A percentile compares a stretch with the other conserved stretches of the same genome.
Conservation (phyloP, 148 eudicot genomes). For the Gaultheria prostrata region DNA sequence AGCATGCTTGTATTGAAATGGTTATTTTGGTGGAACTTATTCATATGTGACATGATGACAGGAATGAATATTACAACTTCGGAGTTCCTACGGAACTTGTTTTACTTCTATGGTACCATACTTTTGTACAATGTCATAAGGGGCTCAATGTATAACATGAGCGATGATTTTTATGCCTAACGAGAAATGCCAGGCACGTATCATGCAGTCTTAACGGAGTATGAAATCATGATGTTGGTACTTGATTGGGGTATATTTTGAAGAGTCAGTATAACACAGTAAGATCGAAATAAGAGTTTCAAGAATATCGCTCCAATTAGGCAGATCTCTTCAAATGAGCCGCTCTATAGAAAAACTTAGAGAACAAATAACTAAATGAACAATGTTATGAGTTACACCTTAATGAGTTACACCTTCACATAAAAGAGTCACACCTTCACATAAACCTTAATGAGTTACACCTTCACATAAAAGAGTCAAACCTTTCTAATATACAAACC, state of each 20-base stretch:
- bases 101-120: neutral
- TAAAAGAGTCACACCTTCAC: neutral
- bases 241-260: too few relatives aligned
- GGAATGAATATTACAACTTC: too few relatives aligned
- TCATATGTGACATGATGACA: neutral
- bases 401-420: slow-evolving; percentile 8
- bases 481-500: slow-evolving; percentile 16
- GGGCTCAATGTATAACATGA: neutral
- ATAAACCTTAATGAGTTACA: slow-evolving; percentile 9
- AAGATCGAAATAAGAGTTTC: too few relatives aligned
- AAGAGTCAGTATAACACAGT: too few relatives aligned
- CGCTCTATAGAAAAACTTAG: neutral
- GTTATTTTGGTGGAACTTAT: neutral
- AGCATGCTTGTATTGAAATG: neutral
- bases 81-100: neutral
- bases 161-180: neutral
- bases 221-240: too few relatives aligned
- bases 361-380: neutral
- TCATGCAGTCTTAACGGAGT: too few relatives aligned
- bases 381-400: neutral
- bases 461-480: slow-evolving; percentile 2
- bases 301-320: too few relatives aligned
- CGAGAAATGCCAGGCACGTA: too few relatives aligned
- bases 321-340: too few relatives aligned
- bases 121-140: neutral